A percentile compares a stretch with the other conserved stretches of the same genome.
These are phyloP conservation scores for Buxus sempervirens DNA, from an alignment of 164 flowering plant genomes.

Conservation along the genomic window DNA sequence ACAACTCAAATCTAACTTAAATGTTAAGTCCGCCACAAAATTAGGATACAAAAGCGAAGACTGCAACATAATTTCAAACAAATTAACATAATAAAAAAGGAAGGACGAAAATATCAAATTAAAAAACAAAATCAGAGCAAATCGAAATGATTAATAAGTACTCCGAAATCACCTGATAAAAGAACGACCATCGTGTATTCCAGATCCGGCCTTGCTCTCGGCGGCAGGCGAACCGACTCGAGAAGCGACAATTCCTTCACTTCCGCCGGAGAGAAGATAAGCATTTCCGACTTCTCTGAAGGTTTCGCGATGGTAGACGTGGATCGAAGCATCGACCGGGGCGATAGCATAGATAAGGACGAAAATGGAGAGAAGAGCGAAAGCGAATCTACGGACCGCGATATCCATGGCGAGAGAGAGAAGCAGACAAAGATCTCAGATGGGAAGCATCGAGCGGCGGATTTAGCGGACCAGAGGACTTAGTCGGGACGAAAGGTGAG, in stretches of 20 bases:
- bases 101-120: too few relatives aligned
- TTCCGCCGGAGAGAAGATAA: conserved; percentile 81
- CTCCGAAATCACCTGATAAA: conserved; percentile 42
- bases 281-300: conserved; percentile 79
- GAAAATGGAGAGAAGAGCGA: background rate
- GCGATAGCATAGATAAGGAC: background rate
- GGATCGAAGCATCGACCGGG: conserved; percentile 52
- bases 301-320: conserved; percentile 49
- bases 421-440: background rate
- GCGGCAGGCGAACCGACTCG: conserved; percentile 4
- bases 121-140: too few relatives aligned
- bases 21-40: background rate
- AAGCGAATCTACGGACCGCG: background rate
- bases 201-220: conserved; percentile 6
- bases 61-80: too few relatives aligned
- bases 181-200: conserved; percentile 35
- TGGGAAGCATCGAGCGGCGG: background rate
- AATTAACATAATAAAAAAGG: too few relatives aligned
- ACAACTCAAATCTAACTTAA: background rate
- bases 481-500: too few relatives aligned
- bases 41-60: background rate
- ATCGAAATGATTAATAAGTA: background rate
- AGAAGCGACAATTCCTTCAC: conserved; percentile 72
- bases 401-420: conserved; percentile 6
- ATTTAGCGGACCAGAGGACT: background rate